Evolutionary conservation across 2,329 filamentous ascomycete genomes (phyloP).

Genomic region (Sarocladium kiliense): DNA sequence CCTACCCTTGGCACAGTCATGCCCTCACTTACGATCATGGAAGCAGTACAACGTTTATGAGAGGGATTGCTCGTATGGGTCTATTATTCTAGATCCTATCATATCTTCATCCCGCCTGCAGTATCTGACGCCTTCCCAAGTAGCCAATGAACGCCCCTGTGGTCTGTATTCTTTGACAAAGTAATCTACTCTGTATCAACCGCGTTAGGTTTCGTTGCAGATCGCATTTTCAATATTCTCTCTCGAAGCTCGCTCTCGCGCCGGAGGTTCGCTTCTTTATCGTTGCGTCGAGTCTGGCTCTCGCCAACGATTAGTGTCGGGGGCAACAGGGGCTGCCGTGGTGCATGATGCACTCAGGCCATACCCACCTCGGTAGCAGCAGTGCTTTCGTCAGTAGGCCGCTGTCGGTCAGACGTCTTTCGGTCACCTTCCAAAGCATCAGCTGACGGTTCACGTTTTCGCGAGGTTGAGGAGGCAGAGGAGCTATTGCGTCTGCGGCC

Average conservation of each 20-base stretch:
- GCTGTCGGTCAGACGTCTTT: neutral
- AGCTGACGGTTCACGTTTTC: constrained; percentile 48
- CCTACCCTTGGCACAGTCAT: too few species aligned
- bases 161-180: neutral
- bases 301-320: neutral
- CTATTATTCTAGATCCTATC: too few species aligned
- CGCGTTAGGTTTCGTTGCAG: neutral
- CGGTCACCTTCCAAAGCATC: constrained; percentile 41
- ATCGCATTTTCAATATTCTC: neutral
- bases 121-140: neutral
- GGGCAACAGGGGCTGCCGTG: neutral
- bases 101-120: too few species aligned
- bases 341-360: neutral
- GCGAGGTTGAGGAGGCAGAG: constrained; percentile 45
- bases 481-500: constrained; percentile 44
- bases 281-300: neutral
- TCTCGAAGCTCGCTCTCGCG: neutral
- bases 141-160: neutral
- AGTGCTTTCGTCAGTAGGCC: neutral
- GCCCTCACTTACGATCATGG: too few species aligned
- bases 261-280: neutral
- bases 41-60: too few species aligned
- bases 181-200: neutral
- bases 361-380: constrained; percentile 8
- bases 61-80: too few species aligned